phyloP scores from a whole-genome alignment of 1,139 yeast genomes.

The Pichiaceae sp. region DNA sequence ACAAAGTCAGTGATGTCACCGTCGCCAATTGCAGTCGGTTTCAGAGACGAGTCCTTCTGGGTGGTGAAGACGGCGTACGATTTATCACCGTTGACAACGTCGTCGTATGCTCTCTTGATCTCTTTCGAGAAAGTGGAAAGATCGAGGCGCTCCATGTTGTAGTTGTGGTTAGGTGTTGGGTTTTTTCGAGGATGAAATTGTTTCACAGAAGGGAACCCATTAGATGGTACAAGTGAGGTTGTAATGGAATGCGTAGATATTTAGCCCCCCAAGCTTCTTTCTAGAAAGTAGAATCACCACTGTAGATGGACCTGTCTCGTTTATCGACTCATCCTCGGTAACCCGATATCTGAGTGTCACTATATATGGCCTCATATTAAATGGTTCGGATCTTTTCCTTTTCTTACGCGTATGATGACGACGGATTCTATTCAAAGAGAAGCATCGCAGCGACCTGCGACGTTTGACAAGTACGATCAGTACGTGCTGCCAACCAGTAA shows the following conservation, averaged over 20 bases:
- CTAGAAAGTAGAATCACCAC: too few species aligned
- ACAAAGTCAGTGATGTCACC: slow-evolving; percentile 74
- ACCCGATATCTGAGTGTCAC: too few species aligned
- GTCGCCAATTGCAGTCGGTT: slow-evolving; percentile 48
- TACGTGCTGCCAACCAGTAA: slow-evolving; percentile 8
- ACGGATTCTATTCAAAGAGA: slow-evolving; percentile 5
- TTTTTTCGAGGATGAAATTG: too few species aligned
- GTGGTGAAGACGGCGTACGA: slow-evolving; percentile 63
- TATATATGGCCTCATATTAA: too few species aligned
- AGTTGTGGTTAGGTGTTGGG: neutral
- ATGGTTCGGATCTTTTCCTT: too few species aligned
- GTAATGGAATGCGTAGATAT: too few species aligned
- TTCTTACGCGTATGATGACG: slow-evolving; percentile 3
- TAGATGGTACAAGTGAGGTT: too few species aligned
- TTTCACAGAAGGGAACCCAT: too few species aligned
- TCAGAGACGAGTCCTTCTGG: slow-evolving; percentile 45
- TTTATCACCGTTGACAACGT: slow-evolving; percentile 54
- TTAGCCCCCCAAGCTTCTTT: too few species aligned
- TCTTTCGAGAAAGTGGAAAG: slow-evolving; percentile 49
- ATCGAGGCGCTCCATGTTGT: slow-evolving; percentile 46
- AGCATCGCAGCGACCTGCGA: neutral
- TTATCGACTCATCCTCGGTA: too few species aligned
- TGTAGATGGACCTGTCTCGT: too few species aligned
- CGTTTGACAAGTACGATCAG: slow-evolving; percentile 1
- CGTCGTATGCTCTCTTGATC: slow-evolving; percentile 55